These are phyloP conservation scores for Trichosporon sp. DNA, from an alignment of 1,284 basidiomycete genomes.

Conservation along the genomic window DNA sequence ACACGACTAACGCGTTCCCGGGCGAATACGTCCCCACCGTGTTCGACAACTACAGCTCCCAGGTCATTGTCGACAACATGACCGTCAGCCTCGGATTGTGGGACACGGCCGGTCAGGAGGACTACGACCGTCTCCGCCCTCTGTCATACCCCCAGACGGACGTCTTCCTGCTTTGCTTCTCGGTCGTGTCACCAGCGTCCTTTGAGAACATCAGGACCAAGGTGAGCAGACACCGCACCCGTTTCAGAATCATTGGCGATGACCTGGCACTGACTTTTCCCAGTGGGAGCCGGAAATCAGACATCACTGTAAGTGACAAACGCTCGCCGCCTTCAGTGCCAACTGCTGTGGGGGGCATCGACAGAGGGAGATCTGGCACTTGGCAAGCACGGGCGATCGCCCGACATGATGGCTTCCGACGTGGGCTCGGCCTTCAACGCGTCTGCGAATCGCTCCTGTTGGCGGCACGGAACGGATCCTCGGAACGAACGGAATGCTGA, in stretches of 20 bases:
- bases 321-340: neutral
- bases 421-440: neutral
- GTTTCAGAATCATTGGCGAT: neutral
- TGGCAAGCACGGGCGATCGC: neutral
- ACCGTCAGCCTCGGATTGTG: conserved; percentile 95
- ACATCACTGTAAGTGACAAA: conserved; percentile 41
- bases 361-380: neutral
- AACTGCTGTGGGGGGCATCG: neutral
- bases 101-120: conserved; percentile 99
- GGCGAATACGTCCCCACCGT: conserved; percentile 96
- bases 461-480: too few species aligned
- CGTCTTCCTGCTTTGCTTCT: conserved; percentile 99
- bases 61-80: conserved; percentile 98
- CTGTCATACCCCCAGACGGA: conserved; percentile 99
- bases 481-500: neutral
- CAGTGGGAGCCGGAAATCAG: conserved; percentile 52
- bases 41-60: conserved; percentile 49
- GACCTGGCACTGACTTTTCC: neutral
- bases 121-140: conserved; percentile 81
- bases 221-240: conserved; percentile 50
- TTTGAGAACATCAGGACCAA: conserved; percentile 99
- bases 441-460: neutral
- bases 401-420: neutral
- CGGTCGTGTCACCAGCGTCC: conserved; percentile 90
- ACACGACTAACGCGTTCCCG: conserved; percentile 82